Conservation (phyloP, 176 grass and related monocot species). For the Eleusine coracana region DNA sequence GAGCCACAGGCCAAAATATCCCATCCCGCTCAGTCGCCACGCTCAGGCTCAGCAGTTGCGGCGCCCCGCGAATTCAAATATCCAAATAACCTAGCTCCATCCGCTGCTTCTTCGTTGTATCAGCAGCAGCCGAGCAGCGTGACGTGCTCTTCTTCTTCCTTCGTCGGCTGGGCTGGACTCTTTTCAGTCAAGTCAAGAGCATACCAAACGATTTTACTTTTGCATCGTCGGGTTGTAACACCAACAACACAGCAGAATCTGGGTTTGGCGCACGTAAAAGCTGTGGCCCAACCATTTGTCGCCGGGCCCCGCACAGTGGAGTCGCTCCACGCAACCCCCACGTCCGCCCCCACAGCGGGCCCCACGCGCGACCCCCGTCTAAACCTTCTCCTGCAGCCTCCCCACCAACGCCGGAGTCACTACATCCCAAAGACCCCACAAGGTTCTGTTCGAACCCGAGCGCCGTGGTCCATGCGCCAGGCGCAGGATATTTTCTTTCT, state of each 20-base stretch:
- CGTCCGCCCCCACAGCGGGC: not conserved
- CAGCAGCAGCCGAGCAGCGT: no score
- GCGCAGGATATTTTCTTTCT: not conserved
- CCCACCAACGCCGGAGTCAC: not conserved
- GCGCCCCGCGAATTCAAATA: not conserved
- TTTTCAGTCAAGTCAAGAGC: no score
- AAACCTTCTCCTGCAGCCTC: accelerated
- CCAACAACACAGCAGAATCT: no score
- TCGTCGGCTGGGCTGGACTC: no score
- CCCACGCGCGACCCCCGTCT: constrained; percentile 5
- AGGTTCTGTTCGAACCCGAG: no score
- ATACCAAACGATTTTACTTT: no score
- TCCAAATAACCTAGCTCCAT: no score
- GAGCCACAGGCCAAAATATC: not conserved
- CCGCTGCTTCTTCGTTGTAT: no score
- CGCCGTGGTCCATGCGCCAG: no score
- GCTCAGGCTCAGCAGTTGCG: not conserved
- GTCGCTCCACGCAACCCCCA: constrained; percentile 48
- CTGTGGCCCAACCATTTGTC: constrained; percentile 23
- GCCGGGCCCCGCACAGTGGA: not conserved
- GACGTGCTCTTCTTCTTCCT: no score
- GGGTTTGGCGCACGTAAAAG: not conserved
- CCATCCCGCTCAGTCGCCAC: not conserved
- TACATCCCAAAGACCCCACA: not conserved
- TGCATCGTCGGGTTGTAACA: no score